Conservation (phyloP, 345 rosid species). For the Salix arbutifolia region DNA sequence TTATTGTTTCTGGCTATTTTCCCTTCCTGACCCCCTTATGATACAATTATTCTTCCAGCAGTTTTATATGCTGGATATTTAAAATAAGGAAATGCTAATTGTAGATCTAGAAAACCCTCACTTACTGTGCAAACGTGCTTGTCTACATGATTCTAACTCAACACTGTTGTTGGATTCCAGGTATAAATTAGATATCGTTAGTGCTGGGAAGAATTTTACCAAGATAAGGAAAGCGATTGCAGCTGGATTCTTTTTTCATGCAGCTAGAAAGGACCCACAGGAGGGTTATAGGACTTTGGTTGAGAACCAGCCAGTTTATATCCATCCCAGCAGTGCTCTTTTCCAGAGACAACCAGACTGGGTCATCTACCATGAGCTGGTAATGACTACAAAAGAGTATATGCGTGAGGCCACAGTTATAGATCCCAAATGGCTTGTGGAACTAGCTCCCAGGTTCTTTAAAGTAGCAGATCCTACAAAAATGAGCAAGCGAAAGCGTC, state of each 20-base stretch:
- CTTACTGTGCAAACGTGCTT: no score
- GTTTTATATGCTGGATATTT: no score
- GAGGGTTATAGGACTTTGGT: constrained; percentile 81
- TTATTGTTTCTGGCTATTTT: no score
- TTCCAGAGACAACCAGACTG: constrained; percentile 94
- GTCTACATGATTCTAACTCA: not conserved
- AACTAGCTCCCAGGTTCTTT: constrained; percentile 86
- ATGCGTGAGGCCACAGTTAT: constrained; percentile 82
- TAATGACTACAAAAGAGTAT: constrained; percentile 91
- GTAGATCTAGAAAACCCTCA: no score
- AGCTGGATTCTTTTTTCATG: constrained; percentile 89
- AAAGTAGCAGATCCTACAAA: constrained; percentile 77
- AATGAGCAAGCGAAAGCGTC: constrained; percentile 89
- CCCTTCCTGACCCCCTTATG: no score
- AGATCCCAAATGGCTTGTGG: constrained; percentile 92
- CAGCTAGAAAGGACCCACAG: constrained; percentile 79
- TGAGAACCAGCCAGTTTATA: constrained; percentile 80
- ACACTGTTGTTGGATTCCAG: constrained; percentile 28
- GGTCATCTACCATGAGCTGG: constrained; percentile 91
- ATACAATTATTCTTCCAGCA: no score
- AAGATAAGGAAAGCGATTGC: constrained; percentile 83
- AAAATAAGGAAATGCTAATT: no score
- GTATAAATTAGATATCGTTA: constrained; percentile 72
- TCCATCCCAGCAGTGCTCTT: constrained; percentile 89
- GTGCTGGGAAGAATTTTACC: constrained; percentile 68